Conservation (phyloP, 495 filamentous ascomycete species). For the Haplographium delicatum region DNA sequence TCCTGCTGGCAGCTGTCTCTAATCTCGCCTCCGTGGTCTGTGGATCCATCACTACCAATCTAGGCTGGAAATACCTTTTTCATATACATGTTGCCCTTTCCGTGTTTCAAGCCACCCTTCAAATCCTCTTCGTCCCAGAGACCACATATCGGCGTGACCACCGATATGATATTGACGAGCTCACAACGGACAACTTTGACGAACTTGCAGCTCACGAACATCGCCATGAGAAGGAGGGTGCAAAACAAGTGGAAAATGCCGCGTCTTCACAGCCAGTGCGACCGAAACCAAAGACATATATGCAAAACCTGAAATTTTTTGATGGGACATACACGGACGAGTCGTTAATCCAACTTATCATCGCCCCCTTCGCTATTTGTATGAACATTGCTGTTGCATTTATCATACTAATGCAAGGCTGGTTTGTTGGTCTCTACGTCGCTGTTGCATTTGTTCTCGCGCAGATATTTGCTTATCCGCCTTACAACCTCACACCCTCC, state of each 20-base stretch:
- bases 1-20: constrained; percentile 25
- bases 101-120: constrained; percentile 24
- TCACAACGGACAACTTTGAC: constrained; percentile 17
- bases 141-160: constrained; percentile 29
- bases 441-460: constrained; percentile 54
- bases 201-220: constrained; percentile 5
- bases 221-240: background rate
- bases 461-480: constrained; percentile 46
- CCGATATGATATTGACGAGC: constrained; percentile 28
- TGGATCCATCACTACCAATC: constrained; percentile 28
- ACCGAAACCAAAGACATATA: constrained; percentile 37
- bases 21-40: constrained; percentile 28
- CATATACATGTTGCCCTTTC: constrained; percentile 29
- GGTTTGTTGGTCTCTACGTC: constrained; percentile 59
- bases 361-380: constrained; percentile 29
- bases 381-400: constrained; percentile 61
- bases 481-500: constrained; percentile 52
- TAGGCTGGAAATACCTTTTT: constrained; percentile 32
- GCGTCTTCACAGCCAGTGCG: background rate
- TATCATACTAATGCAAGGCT: constrained; percentile 58
- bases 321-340: constrained; percentile 42
- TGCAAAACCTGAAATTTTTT: constrained; percentile 48
- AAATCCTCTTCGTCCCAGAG: constrained; percentile 30
- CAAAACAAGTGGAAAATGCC: background rate
- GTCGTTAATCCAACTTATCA: constrained; percentile 31